phyloP scores from a whole-genome alignment of 331 rosid species.

The Rosa hybrid region DNA sequence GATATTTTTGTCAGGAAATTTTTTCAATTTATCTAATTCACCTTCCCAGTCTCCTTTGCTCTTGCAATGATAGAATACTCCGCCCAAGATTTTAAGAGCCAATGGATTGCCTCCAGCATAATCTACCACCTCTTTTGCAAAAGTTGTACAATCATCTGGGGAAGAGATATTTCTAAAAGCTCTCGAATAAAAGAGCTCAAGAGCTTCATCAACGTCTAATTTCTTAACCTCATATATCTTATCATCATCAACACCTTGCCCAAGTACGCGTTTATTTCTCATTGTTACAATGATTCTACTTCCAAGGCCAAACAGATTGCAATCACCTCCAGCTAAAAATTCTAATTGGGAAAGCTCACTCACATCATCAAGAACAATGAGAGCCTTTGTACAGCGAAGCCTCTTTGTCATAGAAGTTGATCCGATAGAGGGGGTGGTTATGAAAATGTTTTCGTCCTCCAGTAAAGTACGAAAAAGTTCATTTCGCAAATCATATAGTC shows the following conservation, averaged over 20 bases:
- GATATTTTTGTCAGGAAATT: neutral
- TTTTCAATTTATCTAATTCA: neutral
- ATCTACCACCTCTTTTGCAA: neutral
- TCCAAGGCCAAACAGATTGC: conserved; percentile 18
- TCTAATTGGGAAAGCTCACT: conserved; percentile 23
- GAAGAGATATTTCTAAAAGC: neutral
- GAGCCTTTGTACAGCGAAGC: conserved; percentile 26
- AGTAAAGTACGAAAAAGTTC: conserved; percentile 29
- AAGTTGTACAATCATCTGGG: neutral
- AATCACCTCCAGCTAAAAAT: conserved; percentile 20
- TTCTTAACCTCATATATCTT: too few relatives aligned
- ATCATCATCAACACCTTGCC: too few relatives aligned
- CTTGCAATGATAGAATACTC: neutral
- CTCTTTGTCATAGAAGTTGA: conserved; percentile 13
- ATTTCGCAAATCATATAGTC: conserved; percentile 19
- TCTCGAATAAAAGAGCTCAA: too few relatives aligned
- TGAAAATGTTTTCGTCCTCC: conserved; percentile 2
- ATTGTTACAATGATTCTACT: conserved; percentile 27
- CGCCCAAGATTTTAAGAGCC: neutral
- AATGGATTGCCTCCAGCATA: conserved; percentile 7
- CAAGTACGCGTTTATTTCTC: neutral
- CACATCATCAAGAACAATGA: conserved; percentile 52
- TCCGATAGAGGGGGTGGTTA: conserved; percentile 27
- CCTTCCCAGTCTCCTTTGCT: neutral
- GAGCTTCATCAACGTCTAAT: too few relatives aligned